Evolutionary conservation across 2,329 filamentous ascomycete genomes (phyloP).

Genomic region (Mycosphaerella arachidis): DNA sequence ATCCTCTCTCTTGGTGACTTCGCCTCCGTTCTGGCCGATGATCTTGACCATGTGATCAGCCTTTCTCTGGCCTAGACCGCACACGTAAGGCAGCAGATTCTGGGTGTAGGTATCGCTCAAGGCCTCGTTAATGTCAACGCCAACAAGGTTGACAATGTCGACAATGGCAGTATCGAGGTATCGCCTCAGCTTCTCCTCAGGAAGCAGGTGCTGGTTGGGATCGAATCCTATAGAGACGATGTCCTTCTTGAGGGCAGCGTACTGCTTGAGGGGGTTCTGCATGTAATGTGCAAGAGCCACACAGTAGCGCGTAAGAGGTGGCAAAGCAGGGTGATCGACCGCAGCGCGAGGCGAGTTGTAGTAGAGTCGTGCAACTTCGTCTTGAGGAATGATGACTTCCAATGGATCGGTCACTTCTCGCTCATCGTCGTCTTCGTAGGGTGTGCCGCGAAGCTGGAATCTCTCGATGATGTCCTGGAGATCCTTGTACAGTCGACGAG

Average conservation of each 20-base stretch:
- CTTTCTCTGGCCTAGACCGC: constrained; percentile 87
- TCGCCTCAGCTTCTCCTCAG: constrained; percentile 79
- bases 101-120: constrained; percentile 75
- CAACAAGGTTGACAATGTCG: constrained; percentile 95
- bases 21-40: constrained; percentile 84
- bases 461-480: constrained; percentile 73
- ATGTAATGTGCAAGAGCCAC: constrained; percentile 85
- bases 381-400: constrained; percentile 88
- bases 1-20: constrained; percentile 77
- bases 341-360: constrained; percentile 79
- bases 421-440: constrained; percentile 89
- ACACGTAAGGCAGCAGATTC: constrained; percentile 84
- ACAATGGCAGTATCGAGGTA: constrained; percentile 95
- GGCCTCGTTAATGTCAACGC: constrained; percentile 91
- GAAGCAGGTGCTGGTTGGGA: constrained; percentile 80
- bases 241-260: constrained; percentile 85
- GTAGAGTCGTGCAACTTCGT: constrained; percentile 94
- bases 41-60: constrained; percentile 80
- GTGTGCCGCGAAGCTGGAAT: constrained; percentile 69
- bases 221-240: constrained; percentile 84
- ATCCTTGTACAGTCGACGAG: constrained; percentile 76
- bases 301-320: constrained; percentile 79
- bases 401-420: constrained; percentile 69
- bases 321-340: constrained; percentile 74
- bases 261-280: constrained; percentile 94